phyloP scores from a whole-genome alignment of 352 stramenopile species.

The Globisporangium cylindrosporum region DNA sequence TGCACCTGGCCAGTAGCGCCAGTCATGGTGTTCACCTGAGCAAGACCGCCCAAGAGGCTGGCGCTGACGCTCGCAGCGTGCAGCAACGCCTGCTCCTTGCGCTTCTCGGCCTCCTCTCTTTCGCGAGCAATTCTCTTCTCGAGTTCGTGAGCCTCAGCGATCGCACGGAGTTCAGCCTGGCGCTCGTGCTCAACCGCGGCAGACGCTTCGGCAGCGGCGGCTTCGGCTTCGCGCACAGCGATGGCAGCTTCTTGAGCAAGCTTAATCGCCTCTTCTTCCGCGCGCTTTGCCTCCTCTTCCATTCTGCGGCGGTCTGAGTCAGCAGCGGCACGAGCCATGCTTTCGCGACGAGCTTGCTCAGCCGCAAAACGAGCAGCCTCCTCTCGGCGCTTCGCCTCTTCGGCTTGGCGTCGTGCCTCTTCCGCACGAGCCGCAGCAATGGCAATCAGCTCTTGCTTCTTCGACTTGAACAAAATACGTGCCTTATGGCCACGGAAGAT shows the following conservation, averaged over 20 bases:
- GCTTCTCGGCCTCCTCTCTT: constrained; percentile 50
- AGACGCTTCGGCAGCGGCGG: constrained; percentile 67
- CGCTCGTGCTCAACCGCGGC: constrained; percentile 78
- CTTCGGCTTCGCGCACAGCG: constrained; percentile 59
- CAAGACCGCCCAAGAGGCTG: constrained; percentile 68
- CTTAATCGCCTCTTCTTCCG: constrained; percentile 59
- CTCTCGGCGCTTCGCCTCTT: constrained; percentile 81
- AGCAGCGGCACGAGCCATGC: constrained; percentile 44
- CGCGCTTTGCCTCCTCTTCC: constrained; percentile 69
- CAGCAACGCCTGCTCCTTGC: constrained; percentile 58
- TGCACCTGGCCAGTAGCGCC: constrained; percentile 68
- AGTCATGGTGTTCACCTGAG: constrained; percentile 75
- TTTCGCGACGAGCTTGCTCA: constrained; percentile 56
- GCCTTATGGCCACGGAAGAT: constrained; percentile 79
- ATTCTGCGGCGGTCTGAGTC: constrained; percentile 62
- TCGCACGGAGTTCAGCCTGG: constrained; percentile 77
- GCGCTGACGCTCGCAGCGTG: constrained; percentile 77
- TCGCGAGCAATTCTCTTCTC: constrained; percentile 56
- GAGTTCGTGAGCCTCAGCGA: constrained; percentile 67
- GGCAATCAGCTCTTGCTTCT: constrained; percentile 85
- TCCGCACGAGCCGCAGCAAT: constrained; percentile 68
- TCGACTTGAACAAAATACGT: constrained; percentile 71
- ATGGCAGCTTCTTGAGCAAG: constrained; percentile 51
- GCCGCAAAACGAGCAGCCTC: constrained; percentile 61
- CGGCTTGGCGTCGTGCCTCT: constrained; percentile 68